phyloP scores from a whole-genome alignment of 140 eudicot genomes.

The Flaveria floridana region DNA sequence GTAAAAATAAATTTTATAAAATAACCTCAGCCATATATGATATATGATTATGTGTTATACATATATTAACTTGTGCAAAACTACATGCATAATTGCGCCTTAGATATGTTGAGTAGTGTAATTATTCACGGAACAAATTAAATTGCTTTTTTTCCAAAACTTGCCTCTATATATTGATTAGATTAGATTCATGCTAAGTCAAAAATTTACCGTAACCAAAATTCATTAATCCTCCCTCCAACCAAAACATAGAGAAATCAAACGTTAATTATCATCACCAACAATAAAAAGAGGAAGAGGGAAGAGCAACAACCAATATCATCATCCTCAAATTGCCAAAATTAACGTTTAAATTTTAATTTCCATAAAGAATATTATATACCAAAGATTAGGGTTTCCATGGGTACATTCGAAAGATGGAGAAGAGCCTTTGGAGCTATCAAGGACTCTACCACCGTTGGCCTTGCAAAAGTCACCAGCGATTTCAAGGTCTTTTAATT shows the following conservation, averaged over 20 bases:
- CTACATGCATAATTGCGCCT: too few relatives aligned
- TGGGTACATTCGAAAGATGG: slow-evolving; percentile 50
- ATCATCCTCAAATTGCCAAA: slow-evolving; percentile 1
- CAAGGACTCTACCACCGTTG: slow-evolving; percentile 67
- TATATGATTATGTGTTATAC: too few relatives aligned
- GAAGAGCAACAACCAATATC: not conserved
- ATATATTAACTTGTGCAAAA: too few relatives aligned
- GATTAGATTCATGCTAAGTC: too few relatives aligned
- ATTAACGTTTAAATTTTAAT: not conserved
- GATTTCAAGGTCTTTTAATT: slow-evolving; percentile 56
- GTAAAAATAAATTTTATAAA: too few relatives aligned
- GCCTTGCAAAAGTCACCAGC: slow-evolving; percentile 66
- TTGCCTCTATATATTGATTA: too few relatives aligned
- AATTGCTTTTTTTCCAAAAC: too few relatives aligned
- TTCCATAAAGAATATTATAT: not conserved
- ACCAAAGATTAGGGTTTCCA: slow-evolving; percentile 16
- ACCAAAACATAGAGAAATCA: not conserved
- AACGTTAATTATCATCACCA: slow-evolving; percentile 23
- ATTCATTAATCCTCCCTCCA: slow-evolving; percentile 14
- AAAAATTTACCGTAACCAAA: not conserved
- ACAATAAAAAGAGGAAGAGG: not conserved
- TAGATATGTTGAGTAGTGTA: too few relatives aligned
- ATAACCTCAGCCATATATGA: too few relatives aligned
- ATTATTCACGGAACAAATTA: too few relatives aligned
- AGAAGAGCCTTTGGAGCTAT: slow-evolving; percentile 72